Percentiles rank a stretch among this genome's conserved stretches.
Conservation (phyloP, 2,329 filamentous ascomycete species). For the Fusarium sp. region DNA sequence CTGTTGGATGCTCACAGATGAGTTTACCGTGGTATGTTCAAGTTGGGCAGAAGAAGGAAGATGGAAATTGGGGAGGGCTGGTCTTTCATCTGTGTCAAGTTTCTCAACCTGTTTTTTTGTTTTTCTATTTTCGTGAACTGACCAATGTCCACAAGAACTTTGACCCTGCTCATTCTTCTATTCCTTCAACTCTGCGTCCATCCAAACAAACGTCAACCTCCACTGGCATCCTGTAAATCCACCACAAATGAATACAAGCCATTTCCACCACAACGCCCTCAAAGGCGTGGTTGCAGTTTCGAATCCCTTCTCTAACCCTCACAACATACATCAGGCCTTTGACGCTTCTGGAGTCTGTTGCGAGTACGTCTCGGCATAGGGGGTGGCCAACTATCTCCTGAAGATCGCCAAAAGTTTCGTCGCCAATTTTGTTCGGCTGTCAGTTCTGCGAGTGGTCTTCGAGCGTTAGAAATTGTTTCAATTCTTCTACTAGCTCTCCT, state of each 20-base stretch:
- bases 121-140: not conserved
- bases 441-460: not conserved
- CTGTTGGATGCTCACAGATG: not conserved
- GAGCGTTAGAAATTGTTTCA: not conserved
- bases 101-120: not conserved
- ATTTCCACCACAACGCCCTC: not conserved
- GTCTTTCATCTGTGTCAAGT: not conserved
- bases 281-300: rapidly evolving
- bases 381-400: not conserved
- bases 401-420: not conserved
- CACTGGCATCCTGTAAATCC: not conserved
- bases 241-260: not conserved
- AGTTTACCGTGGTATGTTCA: not conserved
- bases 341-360: not conserved
- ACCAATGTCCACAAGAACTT: not conserved
- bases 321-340: not conserved
- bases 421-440: too few relatives aligned
- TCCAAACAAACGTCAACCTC: not conserved
- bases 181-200: not conserved
- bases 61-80: not conserved
- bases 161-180: not conserved
- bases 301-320: not conserved
- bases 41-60: not conserved
- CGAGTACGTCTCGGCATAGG: not conserved
- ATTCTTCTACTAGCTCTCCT: not conserved